Evolutionary conservation across 2,329 filamentous ascomycete species (phyloP), one percentile per base, ranked within the genome.

Genomic region (Colletotrichum limetticola): DNA sequence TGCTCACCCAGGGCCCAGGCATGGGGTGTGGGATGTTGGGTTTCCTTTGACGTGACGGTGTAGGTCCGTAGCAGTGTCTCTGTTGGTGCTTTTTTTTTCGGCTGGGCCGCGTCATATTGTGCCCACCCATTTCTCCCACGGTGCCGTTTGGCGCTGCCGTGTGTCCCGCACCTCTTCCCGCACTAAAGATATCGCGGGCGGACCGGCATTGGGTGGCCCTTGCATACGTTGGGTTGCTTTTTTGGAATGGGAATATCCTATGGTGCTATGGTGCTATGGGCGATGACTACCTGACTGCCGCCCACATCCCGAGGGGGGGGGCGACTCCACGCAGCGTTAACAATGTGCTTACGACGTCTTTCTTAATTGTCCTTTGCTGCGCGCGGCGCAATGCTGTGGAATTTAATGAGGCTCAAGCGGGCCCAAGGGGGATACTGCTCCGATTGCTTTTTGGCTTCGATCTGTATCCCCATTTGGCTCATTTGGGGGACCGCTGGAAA

Each of bases 41-140:
- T 42, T 19, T 42, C 37, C 37, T 42, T 42, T 42, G 37, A 42
- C 16, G 37, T 16, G 9, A 12, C n/a, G n/a, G 26, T 12, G 55
- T 57, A 19, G 26, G 26, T 22, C 52, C 3, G 9, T n/a, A 56
- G 11, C 6, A 14, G 53, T 28, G 19, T 22, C 42, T n/a, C 19
- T 49, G 37, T 42, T 42, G 37, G 42, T 49, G 42, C 46, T 30
- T 24, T 53, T 26, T 16, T 26, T 30, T 37, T 62, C 52, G 58
- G 49, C 66, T 66, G 66, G 66, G 70, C 70, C 70, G 70, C 60
- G 71, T 73, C 71, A 73, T 71, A 58, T 46, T 26, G 46, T 46
- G 42, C 42, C 26, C 60, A 19, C 24, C 60, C 24, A 16, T 16
- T 42, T 19, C 19, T 49, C 42, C 42, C 42, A 3, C 55, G 42